Evolutionary conservation across 768 basidiomycete genomes (phyloP).

Genomic region (Mycena maculata): DNA sequence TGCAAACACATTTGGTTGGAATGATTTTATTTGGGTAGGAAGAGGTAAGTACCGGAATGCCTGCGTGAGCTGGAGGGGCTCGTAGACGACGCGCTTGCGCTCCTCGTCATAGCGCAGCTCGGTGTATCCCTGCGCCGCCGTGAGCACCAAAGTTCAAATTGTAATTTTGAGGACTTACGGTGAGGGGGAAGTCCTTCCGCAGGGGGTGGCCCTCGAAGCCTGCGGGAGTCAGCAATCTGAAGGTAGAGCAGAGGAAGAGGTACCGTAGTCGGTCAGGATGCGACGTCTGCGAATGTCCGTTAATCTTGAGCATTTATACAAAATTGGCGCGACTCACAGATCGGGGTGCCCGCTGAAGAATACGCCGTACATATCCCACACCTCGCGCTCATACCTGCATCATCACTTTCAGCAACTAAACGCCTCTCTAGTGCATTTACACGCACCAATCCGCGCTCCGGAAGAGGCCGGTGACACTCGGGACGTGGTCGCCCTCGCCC

Average conservation of each 20-base stretch:
- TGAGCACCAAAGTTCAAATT: constrained; percentile 14
- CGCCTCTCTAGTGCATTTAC: neutral
- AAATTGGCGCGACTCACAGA: constrained; percentile 67
- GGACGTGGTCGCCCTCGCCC: constrained; percentile 91
- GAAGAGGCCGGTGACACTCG: constrained; percentile 82
- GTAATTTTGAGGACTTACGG: constrained; percentile 69
- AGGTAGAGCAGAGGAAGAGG: constrained; percentile 27
- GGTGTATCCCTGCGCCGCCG: constrained; percentile 84
- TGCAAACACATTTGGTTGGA: constrained; percentile 43
- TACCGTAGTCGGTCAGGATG: constrained; percentile 97
- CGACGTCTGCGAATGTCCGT: constrained; percentile 77
- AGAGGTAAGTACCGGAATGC: constrained; percentile 83
- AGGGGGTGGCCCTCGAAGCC: constrained; percentile 98
- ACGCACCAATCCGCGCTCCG: constrained; percentile 93
- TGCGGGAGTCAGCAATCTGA: constrained; percentile 42
- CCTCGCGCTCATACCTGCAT: constrained; percentile 92
- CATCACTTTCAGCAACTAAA: neutral
- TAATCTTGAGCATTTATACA: constrained; percentile 14
- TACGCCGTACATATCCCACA: constrained; percentile 97
- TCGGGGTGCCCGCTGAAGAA: constrained; percentile 98
- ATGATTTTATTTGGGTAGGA: neutral
- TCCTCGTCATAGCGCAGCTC: constrained; percentile 99
- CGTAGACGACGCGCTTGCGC: constrained; percentile 96
- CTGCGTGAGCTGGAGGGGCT: constrained; percentile 96
- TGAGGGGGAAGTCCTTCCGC: constrained; percentile 98